Conservation (phyloP, 129 eudicot species). For the Artemisia annua region DNA sequence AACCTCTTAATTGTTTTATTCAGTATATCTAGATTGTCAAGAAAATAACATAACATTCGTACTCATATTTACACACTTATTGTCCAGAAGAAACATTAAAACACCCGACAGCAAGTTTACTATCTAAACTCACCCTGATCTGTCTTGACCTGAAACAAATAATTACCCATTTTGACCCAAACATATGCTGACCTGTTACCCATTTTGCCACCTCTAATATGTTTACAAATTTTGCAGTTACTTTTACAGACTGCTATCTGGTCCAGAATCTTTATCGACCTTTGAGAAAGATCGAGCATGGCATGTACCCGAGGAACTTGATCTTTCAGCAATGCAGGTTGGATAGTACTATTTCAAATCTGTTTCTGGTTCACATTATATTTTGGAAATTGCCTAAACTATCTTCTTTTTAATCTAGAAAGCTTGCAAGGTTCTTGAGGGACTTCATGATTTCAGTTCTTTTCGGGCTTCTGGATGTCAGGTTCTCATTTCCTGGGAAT, state of each 20-base stretch:
- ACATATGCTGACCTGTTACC: too few species aligned
- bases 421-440: conserved; percentile 89
- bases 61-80: too few species aligned
- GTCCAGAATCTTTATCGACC: conserved; percentile 66
- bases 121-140: too few species aligned
- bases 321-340: conserved; percentile 86
- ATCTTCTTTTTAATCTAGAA: conserved; percentile 41
- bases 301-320: conserved; percentile 88
- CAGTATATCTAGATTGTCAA: too few species aligned
- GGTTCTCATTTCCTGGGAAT: conserved; percentile 40
- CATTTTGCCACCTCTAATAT: not conserved
- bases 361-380: not conserved
- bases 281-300: conserved; percentile 95
- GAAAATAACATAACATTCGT: too few species aligned
- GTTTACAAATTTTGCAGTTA: conserved; percentile 51
- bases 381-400: not conserved
- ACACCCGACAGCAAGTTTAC: too few species aligned
- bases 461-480: conserved; percentile 90
- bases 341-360: conserved; percentile 13
- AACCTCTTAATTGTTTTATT: too few species aligned
- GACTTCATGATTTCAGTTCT: conserved; percentile 93
- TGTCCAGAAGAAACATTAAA: too few species aligned
- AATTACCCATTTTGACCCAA: too few species aligned
- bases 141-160: too few species aligned
- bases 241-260: conserved; percentile 72